Conservation (phyloP, 2,329 filamentous ascomycete species). For the Colletotrichum lindemuthianum region DNA sequence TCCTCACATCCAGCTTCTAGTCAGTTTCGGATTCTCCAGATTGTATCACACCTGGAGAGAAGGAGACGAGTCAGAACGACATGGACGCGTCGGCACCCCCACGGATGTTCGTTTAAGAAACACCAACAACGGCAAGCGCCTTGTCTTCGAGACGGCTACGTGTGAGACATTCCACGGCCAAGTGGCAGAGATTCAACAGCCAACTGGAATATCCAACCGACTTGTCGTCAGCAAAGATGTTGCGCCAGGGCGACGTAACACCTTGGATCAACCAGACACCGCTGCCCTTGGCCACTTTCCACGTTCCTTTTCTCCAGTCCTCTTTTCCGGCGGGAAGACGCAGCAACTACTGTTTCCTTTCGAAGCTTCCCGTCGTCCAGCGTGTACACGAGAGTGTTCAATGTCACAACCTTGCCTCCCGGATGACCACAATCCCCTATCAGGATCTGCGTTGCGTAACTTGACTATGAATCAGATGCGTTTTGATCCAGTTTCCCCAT, state of each 20-base stretch:
- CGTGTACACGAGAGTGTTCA: background rate
- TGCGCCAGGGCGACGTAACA: conserved; percentile 13
- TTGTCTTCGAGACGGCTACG: background rate
- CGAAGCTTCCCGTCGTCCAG: background rate
- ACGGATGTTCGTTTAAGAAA: conserved; percentile 10
- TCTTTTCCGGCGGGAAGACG: background rate
- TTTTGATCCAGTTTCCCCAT: conserved; percentile 13
- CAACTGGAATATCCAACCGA: background rate
- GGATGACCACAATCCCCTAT: conserved; percentile 1
- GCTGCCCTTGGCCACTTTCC: background rate
- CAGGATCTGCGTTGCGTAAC: conserved; percentile 21
- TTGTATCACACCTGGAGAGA: background rate
- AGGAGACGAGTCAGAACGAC: background rate
- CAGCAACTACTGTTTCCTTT: background rate
- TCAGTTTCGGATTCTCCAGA: background rate
- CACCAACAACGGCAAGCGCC: background rate
- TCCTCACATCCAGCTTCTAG: background rate
- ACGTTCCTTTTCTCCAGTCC: background rate
- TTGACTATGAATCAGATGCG: conserved; percentile 27
- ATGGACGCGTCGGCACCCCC: background rate
- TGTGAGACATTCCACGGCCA: conserved; percentile 19
- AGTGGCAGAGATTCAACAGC: conserved; percentile 14
- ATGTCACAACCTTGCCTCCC: background rate
- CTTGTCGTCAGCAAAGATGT: conserved; percentile 13
- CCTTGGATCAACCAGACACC: conserved; percentile 1